Evolutionary conservation across 192 early-diverging fungal genomes (phyloP).

Genomic region (Tieghemiomyces parasiticus): DNA sequence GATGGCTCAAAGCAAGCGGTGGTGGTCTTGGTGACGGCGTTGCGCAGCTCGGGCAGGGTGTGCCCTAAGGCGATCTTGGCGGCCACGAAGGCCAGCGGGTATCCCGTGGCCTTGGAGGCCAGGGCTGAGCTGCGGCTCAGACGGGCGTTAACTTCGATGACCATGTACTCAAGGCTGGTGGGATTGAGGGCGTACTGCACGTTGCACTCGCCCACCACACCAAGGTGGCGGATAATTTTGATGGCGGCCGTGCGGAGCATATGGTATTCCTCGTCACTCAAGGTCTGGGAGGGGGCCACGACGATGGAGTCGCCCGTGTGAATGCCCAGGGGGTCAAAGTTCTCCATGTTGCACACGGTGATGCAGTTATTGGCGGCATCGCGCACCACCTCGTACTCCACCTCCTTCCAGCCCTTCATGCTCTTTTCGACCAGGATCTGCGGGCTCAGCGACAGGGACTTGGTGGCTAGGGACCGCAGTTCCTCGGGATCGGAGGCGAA

Average conservation of each 20-base stretch:
- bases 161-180: conserved; percentile 65
- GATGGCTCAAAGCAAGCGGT: conserved; percentile 96
- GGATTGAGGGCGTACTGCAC: conserved; percentile 96
- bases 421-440: conserved; percentile 90
- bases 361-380: conserved; percentile 96
- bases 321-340: conserved; percentile 97
- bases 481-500: conserved; percentile 67
- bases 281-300: conserved; percentile 92
- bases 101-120: conserved; percentile 96
- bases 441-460: conserved; percentile 73
- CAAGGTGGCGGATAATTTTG: conserved; percentile 89
- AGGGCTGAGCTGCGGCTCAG: conserved; percentile 74
- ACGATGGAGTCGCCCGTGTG: conserved; percentile 99
- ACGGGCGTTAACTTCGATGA: conserved; percentile 98
- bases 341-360: conserved; percentile 99
- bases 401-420: conserved; percentile 99
- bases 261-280: conserved; percentile 89
- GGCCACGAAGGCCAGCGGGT: conserved; percentile 94
- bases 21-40: conserved; percentile 84
- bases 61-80: conserved; percentile 92
- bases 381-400: conserved; percentile 98
- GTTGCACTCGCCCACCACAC: conserved; percentile 97
- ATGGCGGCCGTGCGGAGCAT: conserved; percentile 92
- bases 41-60: conserved; percentile 72
- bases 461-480: conserved; percentile 61